Base-by-base conservation (phyloP, 2,329 filamentous ascomycete genomes). In the Fusarium illudens region DNA sequence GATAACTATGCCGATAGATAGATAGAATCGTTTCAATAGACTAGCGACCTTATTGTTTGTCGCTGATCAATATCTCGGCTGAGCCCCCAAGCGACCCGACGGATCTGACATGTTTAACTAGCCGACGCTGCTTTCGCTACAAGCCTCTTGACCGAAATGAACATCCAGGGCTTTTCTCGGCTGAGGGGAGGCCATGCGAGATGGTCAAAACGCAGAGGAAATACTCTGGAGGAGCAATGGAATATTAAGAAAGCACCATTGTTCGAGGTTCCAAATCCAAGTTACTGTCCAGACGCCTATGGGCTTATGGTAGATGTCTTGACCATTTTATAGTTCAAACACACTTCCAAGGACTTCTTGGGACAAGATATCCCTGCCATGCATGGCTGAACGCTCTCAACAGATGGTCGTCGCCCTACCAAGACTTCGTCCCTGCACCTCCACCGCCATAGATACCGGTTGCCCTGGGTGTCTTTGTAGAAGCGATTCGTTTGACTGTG, bases 401-500 rank as follows among this genome's bases (percentile, higher is more conserved):
- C 11, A 6, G 11, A 9, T 33, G 10, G n/a, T 30, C 44, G 22
- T n/a, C 10, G 11, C 9, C 13, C 22, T 33, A 46, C 12, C 5
- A 44, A 8, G 13, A 44, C 20, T 27, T 20, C 8, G 36, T n/a
- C 20, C 36, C 52, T 6, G 11, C 34, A 37, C 42, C 8, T 9
- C 10, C 25, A 6, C 49, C 55, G 2, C 17, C 25, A 17, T 54
- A 59, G 12, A 68, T 33, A 11, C 64, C 60, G 2, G 13, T 22
- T 5, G 30, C n/a, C 33, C 9, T 50, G 4, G 13, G 6, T 10
- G 51, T 42, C 22, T 60, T 42, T 5, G 20, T 27, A 4, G 34
- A 42, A 1, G 60, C 54, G 30, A 55, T 59, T 3, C 52, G 49
- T n/a, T 70, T 70, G 10, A 68, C 67, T 70, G n/a, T 3, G 13